phyloP scores from a whole-genome alignment of 768 basidiomycete genomes.

The Phlebiopsis flavidoalba region DNA sequence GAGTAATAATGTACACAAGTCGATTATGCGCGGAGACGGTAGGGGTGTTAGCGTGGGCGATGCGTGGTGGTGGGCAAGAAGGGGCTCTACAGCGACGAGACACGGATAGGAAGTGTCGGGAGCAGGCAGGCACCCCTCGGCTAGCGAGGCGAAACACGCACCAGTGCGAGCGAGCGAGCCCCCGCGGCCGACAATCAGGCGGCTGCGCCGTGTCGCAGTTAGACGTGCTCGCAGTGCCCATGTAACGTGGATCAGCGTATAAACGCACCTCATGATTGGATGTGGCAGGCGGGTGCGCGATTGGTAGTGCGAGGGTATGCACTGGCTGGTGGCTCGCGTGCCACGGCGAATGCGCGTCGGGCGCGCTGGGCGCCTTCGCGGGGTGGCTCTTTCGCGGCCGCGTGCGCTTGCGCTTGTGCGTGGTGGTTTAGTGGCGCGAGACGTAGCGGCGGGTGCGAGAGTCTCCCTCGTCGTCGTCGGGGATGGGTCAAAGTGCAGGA shows the following conservation, averaged over 20 bases:
- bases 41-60: no score
- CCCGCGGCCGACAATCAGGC: background rate
- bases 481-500: conserved; percentile 62
- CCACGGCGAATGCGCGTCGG: no score
- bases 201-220: background rate
- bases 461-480: conserved; percentile 65
- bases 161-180: no score
- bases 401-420: conserved; percentile 50
- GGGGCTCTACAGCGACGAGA: no score
- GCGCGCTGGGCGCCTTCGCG: no score
- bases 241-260: background rate
- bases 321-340: background rate
- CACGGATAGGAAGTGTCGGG: no score
- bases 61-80: no score
- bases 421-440: no score
- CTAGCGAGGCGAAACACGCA: no score
- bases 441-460: conserved; percentile 67
- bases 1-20: no score
- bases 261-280: background rate
- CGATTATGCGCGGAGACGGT: no score
- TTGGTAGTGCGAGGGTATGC: background rate
- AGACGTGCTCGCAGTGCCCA: background rate
- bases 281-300: background rate
- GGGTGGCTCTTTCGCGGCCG: background rate
- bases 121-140: no score